Evolutionary conservation across 1,139 yeast genomes (phyloP).

Genomic region (Blastobotrys ciferrii): DNA sequence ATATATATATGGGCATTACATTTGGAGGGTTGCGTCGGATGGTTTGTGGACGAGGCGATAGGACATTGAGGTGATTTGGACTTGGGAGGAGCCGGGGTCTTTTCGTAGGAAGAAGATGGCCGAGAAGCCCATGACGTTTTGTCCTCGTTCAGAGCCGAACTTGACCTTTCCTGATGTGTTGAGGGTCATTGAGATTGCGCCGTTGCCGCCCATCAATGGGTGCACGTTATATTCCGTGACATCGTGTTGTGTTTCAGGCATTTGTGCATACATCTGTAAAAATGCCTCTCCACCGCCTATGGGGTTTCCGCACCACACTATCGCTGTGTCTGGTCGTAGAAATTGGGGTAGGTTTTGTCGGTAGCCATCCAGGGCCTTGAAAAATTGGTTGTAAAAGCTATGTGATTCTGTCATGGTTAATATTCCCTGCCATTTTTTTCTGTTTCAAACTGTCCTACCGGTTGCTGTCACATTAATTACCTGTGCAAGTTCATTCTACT

Average conservation of each 20-base stretch:
- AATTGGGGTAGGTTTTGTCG: constrained; percentile 29
- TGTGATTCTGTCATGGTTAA: constrained; percentile 17
- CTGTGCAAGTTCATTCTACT: constrained; percentile 2
- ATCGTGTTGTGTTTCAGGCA: constrained; percentile 36
- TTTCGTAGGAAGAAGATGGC: constrained; percentile 34
- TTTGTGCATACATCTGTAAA: constrained; percentile 30
- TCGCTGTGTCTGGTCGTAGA: constrained; percentile 32
- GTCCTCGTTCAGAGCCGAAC: constrained; percentile 33
- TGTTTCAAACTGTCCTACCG: too few relatives aligned
- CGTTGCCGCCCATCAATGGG: constrained; percentile 33
- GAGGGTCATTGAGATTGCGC: constrained; percentile 28
- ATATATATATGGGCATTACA: too few relatives aligned
- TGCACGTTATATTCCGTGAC: constrained; percentile 37
- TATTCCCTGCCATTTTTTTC: not conserved
- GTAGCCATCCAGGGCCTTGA: constrained; percentile 30
- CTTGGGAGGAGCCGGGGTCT: constrained; percentile 22
- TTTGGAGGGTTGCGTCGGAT: constrained; percentile 30
- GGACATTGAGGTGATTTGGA: constrained; percentile 32
- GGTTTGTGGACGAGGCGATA: constrained; percentile 39
- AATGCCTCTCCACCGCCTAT: constrained; percentile 39
- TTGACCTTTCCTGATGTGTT: constrained; percentile 34
- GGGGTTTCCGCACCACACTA: constrained; percentile 43
- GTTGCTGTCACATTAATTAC: constrained; percentile 1
- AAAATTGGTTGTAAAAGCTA: constrained; percentile 28
- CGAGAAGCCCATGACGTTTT: constrained; percentile 34